Evolutionary conservation across 331 rosid species (phyloP), one percentile per base, ranked within the genome.

Genomic region (Quercus tomentella): DNA sequence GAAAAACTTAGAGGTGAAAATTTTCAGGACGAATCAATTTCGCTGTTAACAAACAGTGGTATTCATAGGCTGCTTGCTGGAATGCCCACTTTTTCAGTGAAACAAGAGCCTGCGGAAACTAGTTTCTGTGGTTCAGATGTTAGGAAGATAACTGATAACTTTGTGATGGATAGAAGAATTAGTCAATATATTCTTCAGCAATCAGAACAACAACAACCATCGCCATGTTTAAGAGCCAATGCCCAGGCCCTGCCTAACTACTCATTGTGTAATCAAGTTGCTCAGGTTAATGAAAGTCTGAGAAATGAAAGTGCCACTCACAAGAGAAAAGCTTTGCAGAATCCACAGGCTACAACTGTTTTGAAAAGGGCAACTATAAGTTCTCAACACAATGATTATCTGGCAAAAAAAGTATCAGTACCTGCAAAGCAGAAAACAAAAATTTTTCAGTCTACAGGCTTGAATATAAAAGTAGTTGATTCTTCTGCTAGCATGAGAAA

Each of bases 21-120:
- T 12, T 28, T 43, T 45, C 81, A 75, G 72, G 67, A 70, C 4
- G 71, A 78, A 81, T 75, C 18, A 30, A 12, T 15, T 70, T 76
- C 16, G 16, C 78, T 0, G 20, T 56, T 68, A 11, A 54, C 57
- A 25, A 72, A 41, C 70, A 74, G 56, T 74, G 51, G 56, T 61
- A 63, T 75, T 70, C 57, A 49, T 20, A 74, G 72, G 63, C 56
- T 58, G 76, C 76, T 55, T 60, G 73, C 58, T 51, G 70, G 63
- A 78, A 61, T 25, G 58, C 76, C 79, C 75, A 58, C 72, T 57
- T 58, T 61, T 56, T 43, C 18, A 25, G 70, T 85, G 58, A 82
- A 81, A 60, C 78, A 63, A 75, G 77, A 75, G 76, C 81, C 88
- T 26, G 57, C n/a, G 3, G 60, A 78, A 43, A 51, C 43, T 70